Evolutionary conservation across 2,329 filamentous ascomycete species (phyloP).

Genomic region (Aureobasidium sp.): DNA sequence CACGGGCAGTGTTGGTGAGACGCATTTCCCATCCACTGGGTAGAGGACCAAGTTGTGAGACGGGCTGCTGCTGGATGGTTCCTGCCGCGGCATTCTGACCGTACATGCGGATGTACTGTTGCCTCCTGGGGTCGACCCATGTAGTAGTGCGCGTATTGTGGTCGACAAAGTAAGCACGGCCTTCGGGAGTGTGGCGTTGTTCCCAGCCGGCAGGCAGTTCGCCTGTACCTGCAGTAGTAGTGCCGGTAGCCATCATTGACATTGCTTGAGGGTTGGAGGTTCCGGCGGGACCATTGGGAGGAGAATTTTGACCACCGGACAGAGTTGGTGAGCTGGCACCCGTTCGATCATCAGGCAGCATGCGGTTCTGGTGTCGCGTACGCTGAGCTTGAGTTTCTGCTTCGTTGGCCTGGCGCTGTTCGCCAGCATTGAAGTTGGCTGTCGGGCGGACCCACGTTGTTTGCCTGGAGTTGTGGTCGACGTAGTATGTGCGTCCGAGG

Average conservation of each 20-base stretch:
- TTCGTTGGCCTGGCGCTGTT: conserved; percentile 72
- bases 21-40: conserved; percentile 99
- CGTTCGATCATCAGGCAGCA: conserved; percentile 89
- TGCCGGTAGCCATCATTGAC: conserved; percentile 90
- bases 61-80: conserved; percentile 93
- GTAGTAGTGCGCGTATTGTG: conserved; percentile 97
- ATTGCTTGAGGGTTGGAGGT: conserved; percentile 47
- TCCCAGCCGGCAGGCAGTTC: conserved; percentile 96
- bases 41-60: conserved; percentile 88
- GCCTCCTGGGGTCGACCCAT: conserved; percentile 93
- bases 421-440: conserved; percentile 64
- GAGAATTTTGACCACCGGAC: conserved; percentile 37
- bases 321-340: conserved; percentile 85
- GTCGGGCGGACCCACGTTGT: conserved; percentile 94
- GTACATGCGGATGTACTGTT: conserved; percentile 99
- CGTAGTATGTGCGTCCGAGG: conserved; percentile 90
- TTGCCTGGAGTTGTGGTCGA: conserved; percentile 93
- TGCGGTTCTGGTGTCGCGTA: conserved; percentile 88
- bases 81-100: conserved; percentile 68
- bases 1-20: conserved; percentile 91
- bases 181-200: conserved; percentile 89
- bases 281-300: conserved; percentile 22
- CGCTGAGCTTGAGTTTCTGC: conserved; percentile 90
- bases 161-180: conserved; percentile 92
- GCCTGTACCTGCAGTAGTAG: conserved; percentile 86